A percentile compares a stretch with the other conserved stretches of the same genome.
phyloP scores from a whole-genome alignment of 1,139 yeast genomes.

The Saccharomyces hybrid region DNA sequence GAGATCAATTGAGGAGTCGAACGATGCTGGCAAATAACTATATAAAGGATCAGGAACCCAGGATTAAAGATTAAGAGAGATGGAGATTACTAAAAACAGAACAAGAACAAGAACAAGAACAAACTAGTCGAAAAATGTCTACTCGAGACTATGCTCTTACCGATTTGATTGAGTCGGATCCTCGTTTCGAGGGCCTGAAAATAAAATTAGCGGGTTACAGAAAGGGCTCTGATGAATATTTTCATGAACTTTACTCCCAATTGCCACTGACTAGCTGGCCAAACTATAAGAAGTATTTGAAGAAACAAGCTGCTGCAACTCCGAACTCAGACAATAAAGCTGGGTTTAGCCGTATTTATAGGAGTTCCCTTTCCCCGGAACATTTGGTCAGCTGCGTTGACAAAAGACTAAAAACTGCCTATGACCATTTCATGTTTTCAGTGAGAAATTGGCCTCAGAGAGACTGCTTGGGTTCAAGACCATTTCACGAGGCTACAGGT shows the following conservation, averaged over 20 bases:
- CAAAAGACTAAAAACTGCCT: slow-evolving; percentile 44
- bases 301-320: slow-evolving; percentile 36
- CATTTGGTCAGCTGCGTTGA: slow-evolving; percentile 41
- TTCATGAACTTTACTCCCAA: slow-evolving; percentile 15
- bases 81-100: not conserved
- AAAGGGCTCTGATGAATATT: slow-evolving; percentile 25
- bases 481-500: slow-evolving; percentile 36
- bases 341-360: slow-evolving; percentile 49
- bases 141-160: slow-evolving; percentile 1
- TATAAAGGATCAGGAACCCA: not conserved
- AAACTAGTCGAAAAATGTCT: not conserved
- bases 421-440: slow-evolving; percentile 42
- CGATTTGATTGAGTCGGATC: slow-evolving; percentile 8
- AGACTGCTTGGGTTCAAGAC: slow-evolving; percentile 48
- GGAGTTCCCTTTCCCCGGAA: slow-evolving; percentile 39
- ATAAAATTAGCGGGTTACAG: slow-evolving; percentile 14
- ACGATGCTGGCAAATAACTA: not conserved
- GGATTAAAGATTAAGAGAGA: not conserved
- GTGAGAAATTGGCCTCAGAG: slow-evolving; percentile 34
- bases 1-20: not conserved
- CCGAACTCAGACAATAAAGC: slow-evolving; percentile 38
- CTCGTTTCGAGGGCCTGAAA: slow-evolving; percentile 15
- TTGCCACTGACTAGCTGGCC: slow-evolving; percentile 25
- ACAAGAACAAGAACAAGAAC: not conserved
- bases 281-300: slow-evolving; percentile 15